Conservation (phyloP, 257 asterid genomes). For the Penstemon davidsonii region DNA sequence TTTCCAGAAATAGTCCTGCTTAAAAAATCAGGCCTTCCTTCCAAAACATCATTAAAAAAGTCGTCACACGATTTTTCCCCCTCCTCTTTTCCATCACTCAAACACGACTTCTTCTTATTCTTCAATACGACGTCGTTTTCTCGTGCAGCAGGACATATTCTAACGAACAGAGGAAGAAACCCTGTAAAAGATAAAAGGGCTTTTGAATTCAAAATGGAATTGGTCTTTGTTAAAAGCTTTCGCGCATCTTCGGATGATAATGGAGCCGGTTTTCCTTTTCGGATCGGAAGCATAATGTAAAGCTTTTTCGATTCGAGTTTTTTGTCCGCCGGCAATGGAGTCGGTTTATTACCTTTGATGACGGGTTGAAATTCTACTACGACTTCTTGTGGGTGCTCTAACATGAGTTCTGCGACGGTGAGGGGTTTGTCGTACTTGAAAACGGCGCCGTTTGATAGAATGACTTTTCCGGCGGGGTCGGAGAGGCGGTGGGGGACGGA, state of each 20-base stretch:
- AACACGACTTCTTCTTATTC: conserved; percentile 17
- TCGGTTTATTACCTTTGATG: conserved; percentile 32
- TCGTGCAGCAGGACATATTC: conserved; percentile 40
- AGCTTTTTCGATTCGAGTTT: conserved; percentile 58
- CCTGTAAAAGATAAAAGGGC: conserved; percentile 46
- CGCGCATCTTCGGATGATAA: conserved; percentile 58
- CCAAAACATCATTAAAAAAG: conserved; percentile 51
- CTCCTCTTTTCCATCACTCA: conserved; percentile 21
- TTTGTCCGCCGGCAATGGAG: conserved; percentile 75
- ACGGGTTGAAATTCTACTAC: conserved; percentile 61
- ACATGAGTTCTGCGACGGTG: conserved; percentile 86
- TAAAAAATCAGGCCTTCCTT: conserved; percentile 66
- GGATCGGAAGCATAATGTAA: conserved; percentile 61
- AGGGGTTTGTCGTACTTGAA: conserved; percentile 50
- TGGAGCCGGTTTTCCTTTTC: conserved; percentile 50
- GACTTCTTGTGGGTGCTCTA: conserved; percentile 69
- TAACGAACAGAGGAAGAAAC: conserved; percentile 57
- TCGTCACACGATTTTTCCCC: conserved; percentile 27
- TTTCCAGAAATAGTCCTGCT: conserved; percentile 75
- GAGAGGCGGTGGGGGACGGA: conserved; percentile 37
- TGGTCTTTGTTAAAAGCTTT: conserved; percentile 36
- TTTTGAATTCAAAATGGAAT: conserved; percentile 42
- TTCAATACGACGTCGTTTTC: conserved; percentile 27
- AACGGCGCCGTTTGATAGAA: conserved; percentile 58
- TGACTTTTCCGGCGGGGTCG: conserved; percentile 50